These are phyloP conservation scores for Ephemerocybe angulata DNA, from an alignment of 768 basidiomycete species.

Conservation along the genomic window DNA sequence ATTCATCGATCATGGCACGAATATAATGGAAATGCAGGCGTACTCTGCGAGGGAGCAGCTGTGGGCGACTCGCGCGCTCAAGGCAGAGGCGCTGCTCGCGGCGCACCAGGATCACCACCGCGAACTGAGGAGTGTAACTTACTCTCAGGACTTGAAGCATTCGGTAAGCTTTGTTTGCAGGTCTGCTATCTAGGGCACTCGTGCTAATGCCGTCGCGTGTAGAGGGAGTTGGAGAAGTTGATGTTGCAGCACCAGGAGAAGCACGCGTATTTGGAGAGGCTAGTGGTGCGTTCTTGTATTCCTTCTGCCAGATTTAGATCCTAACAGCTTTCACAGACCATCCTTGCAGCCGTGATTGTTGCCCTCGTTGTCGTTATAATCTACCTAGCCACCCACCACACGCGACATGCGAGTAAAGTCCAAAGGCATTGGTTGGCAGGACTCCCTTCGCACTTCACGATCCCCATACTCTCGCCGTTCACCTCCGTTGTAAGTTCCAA, in stretches of 20 bases:
- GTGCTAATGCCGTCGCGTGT: not conserved
- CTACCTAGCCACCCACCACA: constrained; percentile 29
- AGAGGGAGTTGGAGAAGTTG: constrained; percentile 44
- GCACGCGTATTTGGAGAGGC: constrained; percentile 45
- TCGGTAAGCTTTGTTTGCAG: constrained; percentile 35
- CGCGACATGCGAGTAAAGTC: constrained; percentile 16
- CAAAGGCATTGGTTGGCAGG: constrained; percentile 27
- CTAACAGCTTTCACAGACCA: not conserved
- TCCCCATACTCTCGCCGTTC: constrained; percentile 76
- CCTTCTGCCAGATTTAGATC: not conserved
- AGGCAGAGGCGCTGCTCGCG: constrained; percentile 58
- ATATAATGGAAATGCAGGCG: constrained; percentile 13
- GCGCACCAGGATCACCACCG: constrained; percentile 45
- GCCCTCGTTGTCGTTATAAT: constrained; percentile 34
- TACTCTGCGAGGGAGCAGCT: constrained; percentile 46
- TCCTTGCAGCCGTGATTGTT: constrained; percentile 32
- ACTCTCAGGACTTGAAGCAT: constrained; percentile 43
- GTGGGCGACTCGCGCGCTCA: constrained; percentile 65
- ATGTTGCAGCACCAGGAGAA: constrained; percentile 43
- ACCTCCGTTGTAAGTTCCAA: constrained; percentile 60
- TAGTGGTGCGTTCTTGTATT: constrained; percentile 37
- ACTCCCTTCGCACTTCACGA: constrained; percentile 63
- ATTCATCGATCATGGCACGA: not conserved
- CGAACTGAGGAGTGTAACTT: constrained; percentile 43
- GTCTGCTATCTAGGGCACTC: not conserved